Evolutionary conservation across 345 rosid species (phyloP), one percentile per base, ranked within the genome.

Genomic region (Acer negundo): DNA sequence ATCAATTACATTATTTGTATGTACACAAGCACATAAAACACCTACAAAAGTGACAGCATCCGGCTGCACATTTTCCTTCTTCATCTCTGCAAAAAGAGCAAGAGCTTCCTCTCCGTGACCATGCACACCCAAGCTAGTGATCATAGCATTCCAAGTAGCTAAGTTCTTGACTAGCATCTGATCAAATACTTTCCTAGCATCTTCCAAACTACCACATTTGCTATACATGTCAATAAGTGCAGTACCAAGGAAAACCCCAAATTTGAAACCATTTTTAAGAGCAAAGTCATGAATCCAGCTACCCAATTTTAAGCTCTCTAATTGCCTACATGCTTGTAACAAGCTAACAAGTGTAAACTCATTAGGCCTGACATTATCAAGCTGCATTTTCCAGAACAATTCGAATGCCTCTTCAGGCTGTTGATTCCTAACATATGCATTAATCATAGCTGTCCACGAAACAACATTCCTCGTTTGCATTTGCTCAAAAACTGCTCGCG

Each of bases 101-200:
- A 91, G 84, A 68, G 94, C 95, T 80, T 88, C 91, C 22, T 81
- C 86, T 9, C 90, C 92, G 75, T n/a, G 82, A 2, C 97, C 97
- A 75, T 93, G 95, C 72, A 93, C 92, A 1, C 95, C 97, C 79
- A 88, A 87, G 80, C 95, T 88, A 72, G 94, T 87, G 59, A 93
- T 91, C 97, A 93, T 93, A 3, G 95, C 69, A 69, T 89, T 93
- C 95, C 97, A 89, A 24, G 94, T 87, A 19, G 93, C 94, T 79
- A 91, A 80, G 72, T 84, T 89, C 88, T 81, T 90, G 44, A 62
- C 67, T 75, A 80, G 55, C 90, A 88, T 82, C 35, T 79, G 80
- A 51, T 84, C 84, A 80, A 91, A 93, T 7, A 91, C 95, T 72
- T 75, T 68, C 68, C 85, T 87, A 38, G 94, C 92, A 61, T 86